These are phyloP conservation scores for Solanum bulbocastanum DNA, from an alignment of 257 asterid species.

Conservation along the genomic window DNA sequence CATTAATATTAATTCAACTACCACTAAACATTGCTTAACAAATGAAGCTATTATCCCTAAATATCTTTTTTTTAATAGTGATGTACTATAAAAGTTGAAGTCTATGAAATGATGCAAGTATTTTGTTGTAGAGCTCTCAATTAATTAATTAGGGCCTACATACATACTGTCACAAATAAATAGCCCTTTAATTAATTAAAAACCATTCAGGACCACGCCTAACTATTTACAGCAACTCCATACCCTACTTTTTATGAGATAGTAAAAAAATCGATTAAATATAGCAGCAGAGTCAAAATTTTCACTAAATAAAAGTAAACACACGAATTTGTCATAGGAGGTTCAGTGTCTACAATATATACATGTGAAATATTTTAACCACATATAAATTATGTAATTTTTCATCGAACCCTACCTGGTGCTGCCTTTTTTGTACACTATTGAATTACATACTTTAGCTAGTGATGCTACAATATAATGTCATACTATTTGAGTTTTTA, in stretches of 20 bases:
- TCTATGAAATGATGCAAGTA: background rate
- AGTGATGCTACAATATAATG: background rate
- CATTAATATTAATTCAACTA: too few relatives aligned
- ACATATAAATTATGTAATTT: too few relatives aligned
- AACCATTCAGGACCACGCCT: background rate
- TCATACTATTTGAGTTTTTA: background rate
- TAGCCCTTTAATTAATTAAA: background rate
- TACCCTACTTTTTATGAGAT: background rate
- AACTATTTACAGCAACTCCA: background rate
- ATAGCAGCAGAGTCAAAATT: rapidly evolving
- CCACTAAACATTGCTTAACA: too few relatives aligned
- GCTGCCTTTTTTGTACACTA: too few relatives aligned
- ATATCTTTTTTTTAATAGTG: too few relatives aligned
- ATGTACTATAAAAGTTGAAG: too few relatives aligned
- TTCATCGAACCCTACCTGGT: background rate
- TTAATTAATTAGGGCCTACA: background rate
- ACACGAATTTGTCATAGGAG: background rate
- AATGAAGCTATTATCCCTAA: too few relatives aligned
- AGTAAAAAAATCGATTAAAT: background rate
- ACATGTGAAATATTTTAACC: too few relatives aligned
- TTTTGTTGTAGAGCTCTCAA: background rate
- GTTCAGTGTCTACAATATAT: background rate
- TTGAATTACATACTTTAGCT: background rate
- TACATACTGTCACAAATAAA: background rate
- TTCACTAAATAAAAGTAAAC: background rate